Conservation (phyloP, 148 eudicot genomes). For the Rheum nobile region DNA sequence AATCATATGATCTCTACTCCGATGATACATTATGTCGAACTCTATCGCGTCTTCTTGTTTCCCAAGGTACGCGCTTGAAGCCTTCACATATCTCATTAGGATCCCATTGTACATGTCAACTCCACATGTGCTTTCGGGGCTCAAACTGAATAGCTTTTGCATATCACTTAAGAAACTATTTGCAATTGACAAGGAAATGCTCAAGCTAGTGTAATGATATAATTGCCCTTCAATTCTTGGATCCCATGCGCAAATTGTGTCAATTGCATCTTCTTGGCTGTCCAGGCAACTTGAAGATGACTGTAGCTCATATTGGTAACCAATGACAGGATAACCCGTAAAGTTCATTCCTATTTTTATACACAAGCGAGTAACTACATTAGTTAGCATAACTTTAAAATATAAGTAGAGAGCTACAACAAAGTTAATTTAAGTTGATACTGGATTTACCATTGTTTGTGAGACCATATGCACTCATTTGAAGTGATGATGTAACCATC, state of each 20-base stretch:
- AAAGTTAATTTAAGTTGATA: background rate
- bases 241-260: constrained; percentile 66
- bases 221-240: constrained; percentile 38
- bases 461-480: constrained; percentile 28
- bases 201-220: constrained; percentile 42
- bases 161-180: constrained; percentile 52
- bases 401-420: background rate
- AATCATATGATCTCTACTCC: constrained; percentile 40
- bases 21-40: constrained; percentile 60
- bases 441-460: constrained; percentile 43
- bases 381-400: background rate
- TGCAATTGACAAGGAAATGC: constrained; percentile 36
- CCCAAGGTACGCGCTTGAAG: constrained; percentile 67
- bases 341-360: constrained; percentile 28
- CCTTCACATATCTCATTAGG: constrained; percentile 59
- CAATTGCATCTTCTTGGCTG: constrained; percentile 12
- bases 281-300: constrained; percentile 56
- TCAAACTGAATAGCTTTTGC: constrained; percentile 37
- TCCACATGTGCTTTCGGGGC: constrained; percentile 50
- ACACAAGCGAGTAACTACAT: background rate
- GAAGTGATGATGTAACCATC: constrained; percentile 15
- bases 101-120: constrained; percentile 52
- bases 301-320: constrained; percentile 57
- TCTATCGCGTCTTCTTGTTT: constrained; percentile 60
- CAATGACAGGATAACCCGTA: constrained; percentile 60